Conservation (phyloP, 495 filamentous ascomycete genomes). For the Penicillium manginii region DNA sequence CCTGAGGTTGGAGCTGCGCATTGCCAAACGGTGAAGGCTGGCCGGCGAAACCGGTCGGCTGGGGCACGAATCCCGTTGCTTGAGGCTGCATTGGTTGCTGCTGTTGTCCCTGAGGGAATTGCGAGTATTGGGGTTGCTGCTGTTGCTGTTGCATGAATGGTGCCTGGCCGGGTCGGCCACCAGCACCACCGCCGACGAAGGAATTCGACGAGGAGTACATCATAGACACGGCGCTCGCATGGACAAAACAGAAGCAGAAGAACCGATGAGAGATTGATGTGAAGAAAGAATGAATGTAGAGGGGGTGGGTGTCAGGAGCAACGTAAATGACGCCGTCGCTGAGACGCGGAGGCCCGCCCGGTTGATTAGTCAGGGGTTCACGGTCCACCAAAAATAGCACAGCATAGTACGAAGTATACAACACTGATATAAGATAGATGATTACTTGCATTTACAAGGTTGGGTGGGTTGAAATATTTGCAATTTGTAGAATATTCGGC, state of each 20-base stretch:
- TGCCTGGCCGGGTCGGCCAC: constrained; percentile 69
- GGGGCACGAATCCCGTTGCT: constrained; percentile 55
- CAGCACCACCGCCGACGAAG: constrained; percentile 77
- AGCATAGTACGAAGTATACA: neutral
- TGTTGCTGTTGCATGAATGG: constrained; percentile 49
- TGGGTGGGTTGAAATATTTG: too few species aligned
- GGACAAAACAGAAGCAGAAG: constrained; percentile 25
- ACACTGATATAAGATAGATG: too few species aligned
- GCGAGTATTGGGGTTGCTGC: constrained; percentile 49
- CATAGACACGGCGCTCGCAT: constrained; percentile 38
- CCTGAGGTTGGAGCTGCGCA: constrained; percentile 55
- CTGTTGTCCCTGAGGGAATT: constrained; percentile 54
- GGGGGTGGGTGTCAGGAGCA: constrained; percentile 33
- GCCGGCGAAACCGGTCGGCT: constrained; percentile 57
- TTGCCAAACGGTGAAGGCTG: constrained; percentile 35
- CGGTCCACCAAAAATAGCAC: constrained; percentile 3
- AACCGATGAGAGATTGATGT: constrained; percentile 27
- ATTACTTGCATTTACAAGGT: too few species aligned
- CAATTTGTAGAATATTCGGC: too few species aligned
- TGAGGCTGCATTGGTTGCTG: constrained; percentile 55
- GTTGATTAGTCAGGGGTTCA: constrained; percentile 24
- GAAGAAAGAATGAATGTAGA: constrained; percentile 22
- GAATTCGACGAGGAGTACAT: constrained; percentile 92
- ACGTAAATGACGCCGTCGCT: constrained; percentile 35
- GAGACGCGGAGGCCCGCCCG: constrained; percentile 32